A percentile compares a stretch with the other conserved stretches of the same genome.
phyloP scores from a whole-genome alignment of 257 asterid genomes.

The Leptodermis oblonga region DNA sequence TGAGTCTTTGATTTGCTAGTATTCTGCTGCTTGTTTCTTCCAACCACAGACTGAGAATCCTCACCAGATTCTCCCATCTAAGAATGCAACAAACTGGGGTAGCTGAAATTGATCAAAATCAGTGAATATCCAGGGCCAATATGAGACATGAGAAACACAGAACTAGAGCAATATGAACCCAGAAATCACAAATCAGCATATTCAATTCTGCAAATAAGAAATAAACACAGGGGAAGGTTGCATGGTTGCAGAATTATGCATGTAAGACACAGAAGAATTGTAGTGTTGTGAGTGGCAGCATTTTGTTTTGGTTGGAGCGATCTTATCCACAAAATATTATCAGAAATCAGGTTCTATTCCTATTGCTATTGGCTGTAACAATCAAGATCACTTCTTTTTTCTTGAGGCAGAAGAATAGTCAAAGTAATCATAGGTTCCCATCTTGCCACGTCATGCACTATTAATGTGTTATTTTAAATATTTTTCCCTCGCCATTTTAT shows the following conservation, averaged over 20 bases:
- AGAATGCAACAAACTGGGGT: conserved; percentile 7
- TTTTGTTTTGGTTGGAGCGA: conserved; percentile 17
- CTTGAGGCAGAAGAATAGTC: background rate
- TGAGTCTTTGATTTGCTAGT: conserved; percentile 36
- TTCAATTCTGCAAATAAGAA: conserved; percentile 1
- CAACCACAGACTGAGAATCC: conserved; percentile 27
- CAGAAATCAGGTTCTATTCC: conserved; percentile 19
- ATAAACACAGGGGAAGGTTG: conserved; percentile 12
- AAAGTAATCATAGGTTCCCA: conserved; percentile 12
- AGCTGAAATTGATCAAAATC: background rate
- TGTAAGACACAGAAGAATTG: conserved; percentile 16
- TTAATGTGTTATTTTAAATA: background rate
- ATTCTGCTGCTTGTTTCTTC: conserved; percentile 38
- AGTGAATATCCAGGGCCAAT: background rate
- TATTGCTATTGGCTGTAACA: no score
- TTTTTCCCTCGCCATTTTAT: background rate
- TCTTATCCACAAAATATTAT: conserved; percentile 44
- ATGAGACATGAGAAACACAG: background rate
- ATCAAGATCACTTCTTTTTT: conserved; percentile 11
- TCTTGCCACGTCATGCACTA: conserved; percentile 30
- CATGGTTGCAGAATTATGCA: conserved; percentile 24
- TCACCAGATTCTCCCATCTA: conserved; percentile 47
- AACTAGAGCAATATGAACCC: conserved; percentile 1
- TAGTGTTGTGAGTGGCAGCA: conserved; percentile 11
- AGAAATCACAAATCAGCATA: background rate